phyloP scores from a whole-genome alignment of 257 asterid species.

The Solanum arcanum region DNA sequence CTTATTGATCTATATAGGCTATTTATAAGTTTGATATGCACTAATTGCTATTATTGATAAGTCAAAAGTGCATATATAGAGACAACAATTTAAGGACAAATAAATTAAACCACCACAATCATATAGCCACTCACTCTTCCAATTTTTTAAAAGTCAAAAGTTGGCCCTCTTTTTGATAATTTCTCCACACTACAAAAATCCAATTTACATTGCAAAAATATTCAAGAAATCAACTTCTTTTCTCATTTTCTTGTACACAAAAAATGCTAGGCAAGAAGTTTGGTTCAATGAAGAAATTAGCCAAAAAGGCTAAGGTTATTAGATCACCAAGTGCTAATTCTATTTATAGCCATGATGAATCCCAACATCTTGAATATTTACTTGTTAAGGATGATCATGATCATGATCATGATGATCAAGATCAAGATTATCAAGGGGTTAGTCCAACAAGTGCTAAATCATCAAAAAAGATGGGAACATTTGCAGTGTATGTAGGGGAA shows the following conservation, averaged over 20 bases:
- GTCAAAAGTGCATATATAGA: neutral
- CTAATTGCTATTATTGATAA: neutral
- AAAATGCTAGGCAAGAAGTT: conserved; percentile 53
- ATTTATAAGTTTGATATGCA: neutral
- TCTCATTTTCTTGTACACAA: neutral
- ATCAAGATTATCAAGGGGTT: conserved; percentile 5
- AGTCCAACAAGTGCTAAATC: conserved; percentile 6
- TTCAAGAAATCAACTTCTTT: conserved; percentile 1
- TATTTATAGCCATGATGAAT: neutral
- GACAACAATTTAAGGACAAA: neutral
- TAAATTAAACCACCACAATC: neutral
- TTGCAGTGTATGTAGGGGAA: conserved; percentile 66
- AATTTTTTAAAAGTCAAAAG: conserved; percentile 10
- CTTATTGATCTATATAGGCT: neutral
- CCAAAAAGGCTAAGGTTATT: conserved; percentile 34
- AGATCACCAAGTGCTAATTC: neutral
- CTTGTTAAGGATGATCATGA: conserved; percentile 7
- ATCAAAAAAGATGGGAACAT: conserved; percentile 44
- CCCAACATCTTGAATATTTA: conserved; percentile 23
- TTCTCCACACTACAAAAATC: conserved; percentile 23
- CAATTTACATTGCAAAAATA: conserved; percentile 9
- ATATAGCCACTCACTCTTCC: neutral
- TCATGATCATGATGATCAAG: neutral
- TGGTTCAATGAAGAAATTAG: conserved; percentile 61
- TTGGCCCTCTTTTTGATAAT: conserved; percentile 1